Evolutionary conservation across 2,329 filamentous ascomycete genomes (phyloP).

Genomic region (Ceratocystis destructans): DNA sequence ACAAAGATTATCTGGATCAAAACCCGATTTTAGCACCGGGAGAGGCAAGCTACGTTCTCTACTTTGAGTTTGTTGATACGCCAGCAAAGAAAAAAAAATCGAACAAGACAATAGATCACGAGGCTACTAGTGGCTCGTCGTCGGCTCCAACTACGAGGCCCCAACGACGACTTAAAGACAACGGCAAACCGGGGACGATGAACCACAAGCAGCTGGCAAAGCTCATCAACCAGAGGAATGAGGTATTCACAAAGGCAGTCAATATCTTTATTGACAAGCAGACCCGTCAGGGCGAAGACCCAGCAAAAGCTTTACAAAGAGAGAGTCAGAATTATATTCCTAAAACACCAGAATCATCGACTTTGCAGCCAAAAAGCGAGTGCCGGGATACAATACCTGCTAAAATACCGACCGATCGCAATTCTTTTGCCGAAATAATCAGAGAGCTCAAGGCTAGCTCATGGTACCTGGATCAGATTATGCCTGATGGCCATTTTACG

Average conservation of each 20-base stretch:
- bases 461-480: slow-evolving; percentile 88
- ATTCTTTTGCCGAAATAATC: slow-evolving; percentile 71
- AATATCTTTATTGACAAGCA: slow-evolving; percentile 66
- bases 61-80: slow-evolving; percentile 87
- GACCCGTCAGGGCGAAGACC: slow-evolving; percentile 48
- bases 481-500: slow-evolving; percentile 80
- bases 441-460: slow-evolving; percentile 65
- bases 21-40: slow-evolving; percentile 2
- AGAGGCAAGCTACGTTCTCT: slow-evolving; percentile 47
- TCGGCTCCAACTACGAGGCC: slow-evolving; percentile 45
- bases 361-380: not conserved
- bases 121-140: not conserved
- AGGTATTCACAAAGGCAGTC: slow-evolving; percentile 65
- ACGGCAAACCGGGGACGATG: slow-evolving; percentile 25
- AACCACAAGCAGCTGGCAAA: slow-evolving; percentile 12
- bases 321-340: slow-evolving; percentile 48
- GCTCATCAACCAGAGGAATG: slow-evolving; percentile 78
- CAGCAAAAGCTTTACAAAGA: slow-evolving; percentile 49
- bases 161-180: slow-evolving; percentile 84
- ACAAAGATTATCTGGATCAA: not conserved
- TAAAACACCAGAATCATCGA: not conserved
- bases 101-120: not conserved
- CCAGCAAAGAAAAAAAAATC: not conserved
- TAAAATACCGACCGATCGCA: slow-evolving; percentile 65
- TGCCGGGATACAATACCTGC: slow-evolving; percentile 41